Evolutionary conservation across 2,329 filamentous ascomycete genomes (phyloP), one percentile per base, ranked within the genome.

Genomic region (Colletotrichum sp.): DNA sequence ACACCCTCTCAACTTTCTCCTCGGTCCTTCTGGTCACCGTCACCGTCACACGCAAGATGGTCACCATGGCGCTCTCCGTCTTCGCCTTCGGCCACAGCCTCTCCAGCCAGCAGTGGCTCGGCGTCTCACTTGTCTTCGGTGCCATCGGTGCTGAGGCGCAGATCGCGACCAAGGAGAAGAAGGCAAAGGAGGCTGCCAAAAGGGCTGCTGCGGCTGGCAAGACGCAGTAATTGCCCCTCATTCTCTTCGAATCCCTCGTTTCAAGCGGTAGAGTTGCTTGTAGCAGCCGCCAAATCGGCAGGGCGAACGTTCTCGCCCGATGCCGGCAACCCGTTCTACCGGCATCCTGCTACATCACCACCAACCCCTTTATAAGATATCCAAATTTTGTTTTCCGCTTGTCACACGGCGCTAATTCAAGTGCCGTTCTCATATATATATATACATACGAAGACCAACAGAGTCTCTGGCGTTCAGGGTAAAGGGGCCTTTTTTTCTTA

Each of bases 1-100:
- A 98, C 86, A 98, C 97, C 0, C 91, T 99, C 8, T 94, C 96
- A 16, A 95, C 94, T 66, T 99, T 98, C 87, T 97, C 95, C 12
- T 97, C 94, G 12, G 91, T 99, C 65, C 90, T 98, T 68, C 92
- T 99, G 66, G 96, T 98, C 59, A 98, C 97, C 6, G 96, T 99
- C 4, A 99, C 96, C 3, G 97, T 99, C 61, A 99, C 97, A 61
- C 91, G 97, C 82, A 99, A 99, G 88, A 99, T 99, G 97, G 91
- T 98, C 84, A 98, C 96, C 79, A 99, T 99, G 97, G 95, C 98
- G 75, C 90, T 98, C 68, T 98, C 95, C 70, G 97, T 99, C 32
- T 88, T 98, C 76, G 96, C 95, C 86, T 99, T 98, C 83, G 97
- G 97, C 32, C 97, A 99, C 85, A 91, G 91, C 78, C 90, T 99